These are phyloP conservation scores for Pythium apleroticum DNA, from an alignment of 352 stramenopile genomes.

Conservation along the genomic window DNA sequence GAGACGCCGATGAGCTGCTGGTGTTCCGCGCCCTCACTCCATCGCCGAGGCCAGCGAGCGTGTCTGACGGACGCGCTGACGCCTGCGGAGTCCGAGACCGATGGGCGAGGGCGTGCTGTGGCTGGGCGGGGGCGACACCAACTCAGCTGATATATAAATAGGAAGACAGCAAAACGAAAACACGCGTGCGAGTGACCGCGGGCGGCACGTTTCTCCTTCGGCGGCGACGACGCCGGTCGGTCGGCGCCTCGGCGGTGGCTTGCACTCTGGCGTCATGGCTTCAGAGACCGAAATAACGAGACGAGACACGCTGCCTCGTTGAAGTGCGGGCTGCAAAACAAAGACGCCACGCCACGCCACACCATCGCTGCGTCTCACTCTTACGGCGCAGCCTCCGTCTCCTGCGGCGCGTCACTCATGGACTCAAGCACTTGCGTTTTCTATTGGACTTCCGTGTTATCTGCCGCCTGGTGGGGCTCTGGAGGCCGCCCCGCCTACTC, in stretches of 20 bases:
- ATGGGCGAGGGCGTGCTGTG: neutral
- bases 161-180: neutral
- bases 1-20: neutral
- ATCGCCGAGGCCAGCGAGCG: neutral
- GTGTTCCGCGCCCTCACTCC: neutral
- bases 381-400: too few species aligned
- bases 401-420: neutral
- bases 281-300: slow-evolving; percentile 3
- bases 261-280: neutral
- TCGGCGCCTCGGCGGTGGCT: neutral
- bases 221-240: neutral
- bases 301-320: neutral
- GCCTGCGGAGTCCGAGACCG: neutral
- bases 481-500: slow-evolving; percentile 36
- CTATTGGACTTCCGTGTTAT: neutral
- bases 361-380: neutral
- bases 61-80: neutral
- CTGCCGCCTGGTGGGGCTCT: neutral
- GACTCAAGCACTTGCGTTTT: slow-evolving; percentile 5
- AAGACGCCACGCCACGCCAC: neutral
- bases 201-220: neutral
- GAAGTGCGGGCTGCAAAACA: neutral
- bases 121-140: too few species aligned
- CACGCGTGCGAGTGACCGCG: neutral
- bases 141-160: neutral